Base-by-base conservation (phyloP, 1,139 yeast genomes). In the Scheffersomyces segobiensis region DNA sequence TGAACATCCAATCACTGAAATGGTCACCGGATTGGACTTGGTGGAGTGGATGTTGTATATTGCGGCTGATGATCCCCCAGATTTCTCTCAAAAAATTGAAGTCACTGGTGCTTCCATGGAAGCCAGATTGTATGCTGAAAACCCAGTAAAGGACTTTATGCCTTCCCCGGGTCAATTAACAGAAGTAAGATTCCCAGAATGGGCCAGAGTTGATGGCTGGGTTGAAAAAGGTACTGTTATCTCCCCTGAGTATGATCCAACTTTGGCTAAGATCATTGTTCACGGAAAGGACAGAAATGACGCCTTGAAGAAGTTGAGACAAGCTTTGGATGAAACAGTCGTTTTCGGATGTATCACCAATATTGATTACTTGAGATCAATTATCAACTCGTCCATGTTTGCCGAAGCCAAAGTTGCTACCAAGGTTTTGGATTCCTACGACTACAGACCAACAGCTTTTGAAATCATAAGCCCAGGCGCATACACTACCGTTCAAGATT, bases 131-230 rank as follows among this genome's bases (percentile, higher is more conserved):
- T 95, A 93, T 67, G 98, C 98, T 50, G 99, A 95, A 75, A 93
- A 95, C 75, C 98, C 99, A 1, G 93, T 91, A 54, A 93, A 92
- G 71, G 97, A 89, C 65, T 95, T 95, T 74, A 84, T 90, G 83
- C 98, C 98, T 46, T 91, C 97, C 48, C 98, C 98, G 51, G 99
- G 99, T 65, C 97, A 91, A 75, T 80, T 95, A 62, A 87, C 93
- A 10, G 93, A 92, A 65, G 95, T 93, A 47, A 74, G 77, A 56
- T 93, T 93, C 81, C 98, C 98, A 12, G 76, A 79, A 49, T 88
- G 92, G 89, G 97, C 97, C 8, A 87, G 98, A 76, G 85, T 93
- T 62, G 99, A 95, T 71, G 89, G 96, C 18, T 93, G 98, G 98
- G 93, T 92, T 53, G 80, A 85, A 60, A 90, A 91, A 65, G 99